Evolutionary conservation across 495 filamentous ascomycete species (phyloP), one percentile per base, ranked within the genome.

Genomic region (Pseudoneurospora amorphoporcata): DNA sequence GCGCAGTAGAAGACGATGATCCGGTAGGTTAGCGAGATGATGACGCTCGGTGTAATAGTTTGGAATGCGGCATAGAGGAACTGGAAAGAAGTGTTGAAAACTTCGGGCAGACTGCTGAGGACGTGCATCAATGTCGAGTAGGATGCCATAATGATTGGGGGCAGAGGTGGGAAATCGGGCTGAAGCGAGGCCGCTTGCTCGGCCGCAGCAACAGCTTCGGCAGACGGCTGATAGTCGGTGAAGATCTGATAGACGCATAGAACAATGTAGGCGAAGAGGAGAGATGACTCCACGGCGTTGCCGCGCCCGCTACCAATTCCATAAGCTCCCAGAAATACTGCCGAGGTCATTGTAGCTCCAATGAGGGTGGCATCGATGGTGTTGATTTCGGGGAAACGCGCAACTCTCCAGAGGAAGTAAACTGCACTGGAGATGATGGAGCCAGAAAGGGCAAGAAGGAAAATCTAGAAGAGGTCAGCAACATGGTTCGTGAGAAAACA

Each of bases 211-310:
- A 87, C 81, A 1, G 87, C 86, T 58, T 86, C 84, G 16, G 87
- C 79, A 4, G 92, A 93, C 9, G 94, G 94, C 75, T 93, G 88
- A 82, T 98, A 99, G 79, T 99, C 95, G 58, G 95, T 99, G 82
- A 99, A 99, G 77, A 98, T 98, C 81, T 99, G 95, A 81, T 99
- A 99, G 79, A 98, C 91, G 85, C 94, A 98, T 73, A 99, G 90
- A 14, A 97, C 94, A 71, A 97, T 89, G 81, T 99, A 99, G 77
- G 95, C 95, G 79, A 99, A 98, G 41, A 99, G 88, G 29, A 99
- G 86, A 17, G 94, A 97, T 76, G 92, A 96, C 82, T 99, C 95
- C 43, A 99, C 93, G 4, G 94, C 92, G 78, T 98, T 99, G 69
- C 95, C 95, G 76, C 94, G 91, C 9, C 95, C 95, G 75, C 92